Evolutionary conservation across 2,329 filamentous ascomycete species (phyloP).

Genomic region (Aspergillus costaricaensis): DNA sequence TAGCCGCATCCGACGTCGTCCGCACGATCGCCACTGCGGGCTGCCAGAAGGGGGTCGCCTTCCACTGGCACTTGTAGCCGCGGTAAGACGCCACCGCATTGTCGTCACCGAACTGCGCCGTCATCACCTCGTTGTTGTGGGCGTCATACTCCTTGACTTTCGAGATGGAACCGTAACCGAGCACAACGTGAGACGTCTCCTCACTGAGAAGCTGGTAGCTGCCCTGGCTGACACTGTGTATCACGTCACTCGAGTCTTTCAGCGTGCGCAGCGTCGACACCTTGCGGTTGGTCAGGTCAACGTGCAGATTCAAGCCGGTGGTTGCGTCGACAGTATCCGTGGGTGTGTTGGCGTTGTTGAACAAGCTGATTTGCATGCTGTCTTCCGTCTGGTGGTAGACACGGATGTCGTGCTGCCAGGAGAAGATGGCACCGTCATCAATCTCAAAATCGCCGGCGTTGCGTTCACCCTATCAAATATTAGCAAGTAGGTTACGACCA

Average conservation of each 20-base stretch:
- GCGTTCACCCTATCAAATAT: conserved; percentile 21
- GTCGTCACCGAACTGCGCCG: conserved; percentile 35
- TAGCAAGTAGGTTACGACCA: not conserved
- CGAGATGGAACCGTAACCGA: conserved; percentile 40
- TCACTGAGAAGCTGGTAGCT: conserved; percentile 30
- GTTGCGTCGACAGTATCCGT: conserved; percentile 22
- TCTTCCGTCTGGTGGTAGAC: conserved; percentile 37
- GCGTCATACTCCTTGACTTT: conserved; percentile 40
- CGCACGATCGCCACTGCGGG: conserved; percentile 26
- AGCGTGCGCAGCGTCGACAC: conserved; percentile 25
- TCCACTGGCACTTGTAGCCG: conserved; percentile 39
- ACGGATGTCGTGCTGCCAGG: conserved; percentile 42
- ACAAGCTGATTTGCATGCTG: conserved; percentile 34
- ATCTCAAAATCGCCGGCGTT: conserved; percentile 30
- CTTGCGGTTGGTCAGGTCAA: conserved; percentile 28
- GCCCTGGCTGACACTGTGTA: conserved; percentile 34
- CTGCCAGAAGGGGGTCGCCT: conserved; percentile 33
- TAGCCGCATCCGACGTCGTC: conserved; percentile 18
- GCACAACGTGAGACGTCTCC: conserved; percentile 27
- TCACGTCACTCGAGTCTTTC: conserved; percentile 24
- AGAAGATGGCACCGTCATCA: conserved; percentile 23
- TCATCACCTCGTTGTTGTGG: conserved; percentile 33
- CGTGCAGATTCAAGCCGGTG: conserved; percentile 26
- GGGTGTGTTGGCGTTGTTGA: conserved; percentile 36
- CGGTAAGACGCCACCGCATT: conserved; percentile 38